These are phyloP conservation scores for Stereocaulon alpinum DNA, from an alignment of 495 filamentous ascomycete genomes.

Conservation along the genomic window DNA sequence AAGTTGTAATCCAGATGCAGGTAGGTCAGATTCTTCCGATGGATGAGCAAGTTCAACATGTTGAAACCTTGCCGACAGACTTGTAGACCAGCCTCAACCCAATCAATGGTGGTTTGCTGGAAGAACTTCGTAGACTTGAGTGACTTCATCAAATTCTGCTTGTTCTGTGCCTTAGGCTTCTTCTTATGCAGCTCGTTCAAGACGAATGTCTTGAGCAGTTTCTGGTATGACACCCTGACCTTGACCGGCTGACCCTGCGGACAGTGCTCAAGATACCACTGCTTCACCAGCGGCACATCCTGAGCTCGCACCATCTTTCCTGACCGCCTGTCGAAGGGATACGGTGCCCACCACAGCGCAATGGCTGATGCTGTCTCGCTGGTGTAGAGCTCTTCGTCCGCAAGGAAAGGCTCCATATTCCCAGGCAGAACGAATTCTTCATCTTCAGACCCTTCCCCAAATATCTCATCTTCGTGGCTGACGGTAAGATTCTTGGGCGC, in stretches of 20 bases:
- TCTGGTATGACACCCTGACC: constrained; percentile 98
- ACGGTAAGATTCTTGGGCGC: constrained; percentile 89
- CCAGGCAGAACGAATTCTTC: constrained; percentile 78
- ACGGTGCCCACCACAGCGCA: constrained; percentile 95
- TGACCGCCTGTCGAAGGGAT: constrained; percentile 91
- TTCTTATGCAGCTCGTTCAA: constrained; percentile 95
- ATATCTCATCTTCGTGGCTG: constrained; percentile 92
- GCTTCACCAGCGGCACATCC: constrained; percentile 94
- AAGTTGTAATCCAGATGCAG: constrained; percentile 99
- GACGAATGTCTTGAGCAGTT: constrained; percentile 91
- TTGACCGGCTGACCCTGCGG: constrained; percentile 91
- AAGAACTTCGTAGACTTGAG: constrained; percentile 97
- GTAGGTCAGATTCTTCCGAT: constrained; percentile 97
- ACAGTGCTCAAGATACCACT: constrained; percentile 96
- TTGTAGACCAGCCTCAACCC: constrained; percentile 97
- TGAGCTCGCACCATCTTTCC: constrained; percentile 96
- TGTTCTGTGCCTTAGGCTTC: constrained; percentile 87
- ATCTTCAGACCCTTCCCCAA: constrained; percentile 78
- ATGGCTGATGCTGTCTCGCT: constrained; percentile 88
- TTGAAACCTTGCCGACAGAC: constrained; percentile 98
- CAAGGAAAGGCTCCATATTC: constrained; percentile 77
- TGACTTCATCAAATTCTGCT: constrained; percentile 81
- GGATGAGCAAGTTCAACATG: constrained; percentile 97
- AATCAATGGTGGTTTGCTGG: constrained; percentile 98
- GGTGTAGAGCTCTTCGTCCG: constrained; percentile 81